Evolutionary conservation across 805 yeast genomes (phyloP), one percentile per base, ranked within the genome.

Genomic region (Saccharomycopsis javanensis): DNA sequence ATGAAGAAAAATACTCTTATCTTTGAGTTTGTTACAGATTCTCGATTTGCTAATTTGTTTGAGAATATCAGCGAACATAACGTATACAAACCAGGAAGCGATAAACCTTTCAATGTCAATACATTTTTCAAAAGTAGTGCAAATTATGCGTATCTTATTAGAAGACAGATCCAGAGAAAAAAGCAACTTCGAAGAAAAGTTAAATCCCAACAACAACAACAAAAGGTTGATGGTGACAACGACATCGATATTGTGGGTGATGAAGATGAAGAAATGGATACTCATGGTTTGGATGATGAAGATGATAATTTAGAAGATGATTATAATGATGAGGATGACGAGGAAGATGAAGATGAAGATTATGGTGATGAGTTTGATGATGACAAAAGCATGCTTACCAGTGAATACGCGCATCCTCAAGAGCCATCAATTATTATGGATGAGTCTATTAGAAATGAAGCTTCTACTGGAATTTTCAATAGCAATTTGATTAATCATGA

Each of bases 41-140:
- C 71, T 2, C 63, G 80, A 56, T 72, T 76, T 57, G 67, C 71
- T 58, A 69, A 70, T 57, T 73, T 76, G 54, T 64, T 71, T 50
- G 72, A 71, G 42, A 68, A 72, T 5, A 69, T 75, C 16, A 65
- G 69, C 11, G 62, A 66, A 4, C 71, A 67, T 10, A 72, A 73
- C 60, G 66, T 73, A 46, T 23, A 28, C 18, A 35, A 34, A 15
- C 55, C 38, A 16, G 37, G 54, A 3, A 37, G 25, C 23, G 57
- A 58, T 25, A n/a, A 27, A 13, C n/a, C 7, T 25, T 60, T 60
- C 42, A 34, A 58, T 42, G 34, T 58, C 31, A 52, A 58, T 28
- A 23, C 55, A 10, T 60, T 60, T 35, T 58, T 60, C 46, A 48
- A 27, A 33, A 52, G 58, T 8, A 48, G 57, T 10, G 50, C 52